Evolutionary conservation across 2,329 filamentous ascomycete genomes (phyloP).

Genomic region (Pestalotiopsis sp.): DNA sequence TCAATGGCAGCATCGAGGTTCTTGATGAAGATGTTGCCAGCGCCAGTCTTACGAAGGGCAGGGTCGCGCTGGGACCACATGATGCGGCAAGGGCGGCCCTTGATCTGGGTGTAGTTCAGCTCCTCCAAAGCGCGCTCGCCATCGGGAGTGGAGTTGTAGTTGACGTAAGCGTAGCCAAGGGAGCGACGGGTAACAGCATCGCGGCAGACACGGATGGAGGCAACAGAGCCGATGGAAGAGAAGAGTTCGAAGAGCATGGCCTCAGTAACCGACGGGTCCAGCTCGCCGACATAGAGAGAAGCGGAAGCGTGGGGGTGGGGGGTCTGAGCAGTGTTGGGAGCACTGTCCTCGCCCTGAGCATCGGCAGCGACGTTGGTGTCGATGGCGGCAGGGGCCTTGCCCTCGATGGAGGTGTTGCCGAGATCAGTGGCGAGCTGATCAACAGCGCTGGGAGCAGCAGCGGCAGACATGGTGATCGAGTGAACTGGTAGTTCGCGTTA

Average conservation of each 20-base stretch:
- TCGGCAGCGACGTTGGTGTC: slow-evolving; percentile 72
- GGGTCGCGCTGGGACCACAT: slow-evolving; percentile 99
- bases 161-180: slow-evolving; percentile 98
- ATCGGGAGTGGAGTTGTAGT: slow-evolving; percentile 97
- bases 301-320: slow-evolving; percentile 89
- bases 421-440: slow-evolving; percentile 83
- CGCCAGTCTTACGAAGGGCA: slow-evolving; percentile 97
- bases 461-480: slow-evolving; percentile 57
- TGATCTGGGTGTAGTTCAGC: slow-evolving; percentile 99
- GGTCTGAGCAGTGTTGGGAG: slow-evolving; percentile 69
- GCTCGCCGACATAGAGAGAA: slow-evolving; percentile 98
- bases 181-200: slow-evolving; percentile 98
- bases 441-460: slow-evolving; percentile 63
- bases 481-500: slow-evolving; percentile 22
- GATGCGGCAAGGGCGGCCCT: slow-evolving; percentile 98
- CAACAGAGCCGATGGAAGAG: slow-evolving; percentile 97
- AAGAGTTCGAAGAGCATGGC: slow-evolving; percentile 99
- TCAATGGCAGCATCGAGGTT: slow-evolving; percentile 98
- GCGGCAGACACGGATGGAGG: slow-evolving; percentile 99
- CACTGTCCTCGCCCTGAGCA: slow-evolving; percentile 59
- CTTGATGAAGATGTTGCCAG: slow-evolving; percentile 99
- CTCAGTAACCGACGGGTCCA: slow-evolving; percentile 96
- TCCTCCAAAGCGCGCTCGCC: slow-evolving; percentile 99
- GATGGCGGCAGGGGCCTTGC: slow-evolving; percentile 67
- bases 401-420: slow-evolving; percentile 70